phyloP scores from a whole-genome alignment of 2,329 filamentous ascomycete species.

The Tolypocladium amazonense region DNA sequence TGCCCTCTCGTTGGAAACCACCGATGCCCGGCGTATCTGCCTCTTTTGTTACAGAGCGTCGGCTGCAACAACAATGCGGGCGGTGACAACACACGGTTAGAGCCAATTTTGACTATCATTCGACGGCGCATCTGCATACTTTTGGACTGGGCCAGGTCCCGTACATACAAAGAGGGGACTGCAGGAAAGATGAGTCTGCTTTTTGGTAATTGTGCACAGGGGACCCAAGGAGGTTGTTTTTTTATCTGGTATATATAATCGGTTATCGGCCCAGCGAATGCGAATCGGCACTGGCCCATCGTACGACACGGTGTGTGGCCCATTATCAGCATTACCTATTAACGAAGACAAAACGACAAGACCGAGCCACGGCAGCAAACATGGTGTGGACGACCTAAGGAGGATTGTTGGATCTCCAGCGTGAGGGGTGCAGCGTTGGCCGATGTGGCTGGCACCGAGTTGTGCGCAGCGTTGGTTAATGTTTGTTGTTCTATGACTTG shows the following conservation, averaged over 20 bases:
- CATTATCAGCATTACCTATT: background rate
- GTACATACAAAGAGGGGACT: constrained; percentile 24
- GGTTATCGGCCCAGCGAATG: constrained; percentile 8
- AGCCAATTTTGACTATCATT: constrained; percentile 21
- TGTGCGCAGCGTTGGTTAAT: background rate
- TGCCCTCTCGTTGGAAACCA: background rate
- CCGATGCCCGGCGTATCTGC: background rate
- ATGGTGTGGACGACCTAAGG: background rate
- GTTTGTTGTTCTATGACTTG: background rate
- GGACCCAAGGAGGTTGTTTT: constrained; percentile 18
- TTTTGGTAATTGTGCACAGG: constrained; percentile 40
- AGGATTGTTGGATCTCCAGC: background rate
- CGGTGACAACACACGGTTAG: constrained; percentile 16
- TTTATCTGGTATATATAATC: constrained; percentile 21
- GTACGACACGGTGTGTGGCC: background rate
- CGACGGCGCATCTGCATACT: constrained; percentile 16
- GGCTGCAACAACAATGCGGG: constrained; percentile 13
- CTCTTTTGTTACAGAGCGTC: constrained; percentile 9
- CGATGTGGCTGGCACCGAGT: background rate
- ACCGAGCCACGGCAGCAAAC: background rate
- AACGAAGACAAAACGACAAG: background rate
- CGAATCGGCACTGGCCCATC: constrained; percentile 1
- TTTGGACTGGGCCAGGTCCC: constrained; percentile 16
- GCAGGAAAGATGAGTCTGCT: constrained; percentile 18
- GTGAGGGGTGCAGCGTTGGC: background rate